Evolutionary conservation across 345 rosid species (phyloP), one percentile per base, ranked within the genome.

Genomic region (Clausena lansium): DNA sequence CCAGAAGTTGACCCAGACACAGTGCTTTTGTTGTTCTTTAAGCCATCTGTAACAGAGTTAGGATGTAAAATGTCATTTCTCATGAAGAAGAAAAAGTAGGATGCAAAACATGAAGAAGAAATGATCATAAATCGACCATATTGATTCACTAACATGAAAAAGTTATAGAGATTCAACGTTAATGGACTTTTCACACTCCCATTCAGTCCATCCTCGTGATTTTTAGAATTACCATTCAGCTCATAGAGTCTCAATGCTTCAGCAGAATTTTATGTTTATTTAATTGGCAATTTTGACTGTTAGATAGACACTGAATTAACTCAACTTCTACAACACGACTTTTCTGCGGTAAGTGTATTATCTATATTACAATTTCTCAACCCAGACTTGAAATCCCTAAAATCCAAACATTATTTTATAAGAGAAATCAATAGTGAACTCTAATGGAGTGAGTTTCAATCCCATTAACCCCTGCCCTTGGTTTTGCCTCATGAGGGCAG

Each of bases 21-120:
- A 47, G 81, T 67, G 78, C 65, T 58, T 66, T 76, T 84, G 2
- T 70, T 25, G 80, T 70, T 71, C 74, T 81, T 86, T 33, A 45
- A 71, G 61, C 47, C 82, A 68, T 87, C 90, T 92, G 88, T 78
- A 78, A 69, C 61, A 78, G 69, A 73, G 27, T 72, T 57, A 10
- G 58, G 7, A 27, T 28, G 41, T 25, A 50, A 77, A 68, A 30
- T 67, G 59, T 57, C 67, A 73, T 45, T 24, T 60, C 15, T 70
- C 39, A 61, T 22, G 28, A 52, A 25, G 27, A 59, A 54, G 47
- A 19, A 15, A 36, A 57, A 24, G 32, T 33, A 11, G n/a, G 47
- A 58, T 36, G 4, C 62, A 73, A 24, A 25, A n/a, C 33, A 11
- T 59, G 52, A 19, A 22, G 32, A 72, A 38, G 32, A 24, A 45